phyloP scores from a whole-genome alignment of 371 early-diverging fungal species.

The Rhizomucor miehei region DNA sequence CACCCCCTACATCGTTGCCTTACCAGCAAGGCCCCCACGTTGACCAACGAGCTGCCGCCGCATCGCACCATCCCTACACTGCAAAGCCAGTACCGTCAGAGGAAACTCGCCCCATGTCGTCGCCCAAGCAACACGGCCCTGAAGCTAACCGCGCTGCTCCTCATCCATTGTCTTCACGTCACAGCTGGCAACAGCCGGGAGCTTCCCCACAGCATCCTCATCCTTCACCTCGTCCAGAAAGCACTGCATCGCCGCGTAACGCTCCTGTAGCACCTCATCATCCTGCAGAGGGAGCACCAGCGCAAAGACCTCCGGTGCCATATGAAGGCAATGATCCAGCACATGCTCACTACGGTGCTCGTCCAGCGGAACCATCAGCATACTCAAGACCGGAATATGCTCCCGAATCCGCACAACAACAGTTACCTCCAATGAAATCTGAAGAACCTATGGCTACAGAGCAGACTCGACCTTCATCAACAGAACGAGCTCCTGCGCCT shows the following conservation, averaged over 20 bases:
- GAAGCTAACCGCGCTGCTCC: not conserved
- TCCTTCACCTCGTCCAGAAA: conserved; percentile 7
- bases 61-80: conserved; percentile 7
- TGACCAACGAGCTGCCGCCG: conserved; percentile 8
- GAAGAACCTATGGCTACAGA: not conserved
- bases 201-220: not conserved
- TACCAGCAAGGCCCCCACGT: conserved; percentile 9
- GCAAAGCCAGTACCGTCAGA: not conserved
- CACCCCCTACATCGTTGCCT: conserved; percentile 16
- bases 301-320: not conserved
- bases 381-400: not conserved
- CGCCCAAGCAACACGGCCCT: conserved; percentile 18
- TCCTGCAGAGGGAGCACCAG: conserved; percentile 1
- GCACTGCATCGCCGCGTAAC: no score
- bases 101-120: conserved; percentile 25
- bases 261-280: conserved; percentile 5
- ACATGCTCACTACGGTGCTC: no score
- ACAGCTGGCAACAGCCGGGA: no score
- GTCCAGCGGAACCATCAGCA: no score
- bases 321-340: no score
- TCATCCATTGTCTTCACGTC: no score
- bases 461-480: conserved; percentile 1
- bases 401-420: no score
- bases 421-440: no score
- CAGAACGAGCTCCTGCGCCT: conserved; percentile 1